Evolutionary conservation across 768 basidiomycete species (phyloP), one percentile per base, ranked within the genome.

Genomic region (Boletus reticuloceps): DNA sequence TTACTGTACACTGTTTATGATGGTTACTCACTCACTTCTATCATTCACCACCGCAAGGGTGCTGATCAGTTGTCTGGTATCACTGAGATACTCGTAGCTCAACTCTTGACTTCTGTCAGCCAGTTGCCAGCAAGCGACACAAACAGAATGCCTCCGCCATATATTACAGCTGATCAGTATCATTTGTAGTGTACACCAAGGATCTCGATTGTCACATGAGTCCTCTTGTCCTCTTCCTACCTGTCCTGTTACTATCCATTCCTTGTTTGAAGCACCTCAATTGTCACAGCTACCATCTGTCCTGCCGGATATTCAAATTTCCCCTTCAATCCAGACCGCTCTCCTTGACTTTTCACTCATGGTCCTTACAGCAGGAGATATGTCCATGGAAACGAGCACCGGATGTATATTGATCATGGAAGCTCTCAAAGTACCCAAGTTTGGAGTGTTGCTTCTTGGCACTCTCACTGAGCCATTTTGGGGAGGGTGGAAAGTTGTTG

Each of bases 1-100:
- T 54, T 66, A 17, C 78, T 82, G 1, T 78, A 77, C 54, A 83
- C 77, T 0, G 77, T 91, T 27, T 91, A 31, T 85, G 89, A 10
- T 83, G 91, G 34, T n/a, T n/a, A n/a, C n/a, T 74, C 87, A 1
- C 72, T 93, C 2, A 95, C 92, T 0, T 86, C 92, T 1, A 72
- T 93, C 12, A 83, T 89, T 19, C 94, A 96, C 64, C 91, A 96
- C 62, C 86, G 87, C 68, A 87, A 86, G 59, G 77, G 77, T 22
- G 71, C 86, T 1, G 84, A 88, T 22, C 80, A 85, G 47, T 91
- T 89, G 65, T 65, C 78, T 6, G 63, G 78, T 0, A 60, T 91
- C 3, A 78, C 79, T 3, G 83, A 89, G 17, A 60, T 81, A 11
- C 60, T 92, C 5, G 65, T 83, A 1, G 66, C 74, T 29, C 70